phyloP scores from a whole-genome alignment of 768 basidiomycete genomes.

The Austroboletus eburneus region DNA sequence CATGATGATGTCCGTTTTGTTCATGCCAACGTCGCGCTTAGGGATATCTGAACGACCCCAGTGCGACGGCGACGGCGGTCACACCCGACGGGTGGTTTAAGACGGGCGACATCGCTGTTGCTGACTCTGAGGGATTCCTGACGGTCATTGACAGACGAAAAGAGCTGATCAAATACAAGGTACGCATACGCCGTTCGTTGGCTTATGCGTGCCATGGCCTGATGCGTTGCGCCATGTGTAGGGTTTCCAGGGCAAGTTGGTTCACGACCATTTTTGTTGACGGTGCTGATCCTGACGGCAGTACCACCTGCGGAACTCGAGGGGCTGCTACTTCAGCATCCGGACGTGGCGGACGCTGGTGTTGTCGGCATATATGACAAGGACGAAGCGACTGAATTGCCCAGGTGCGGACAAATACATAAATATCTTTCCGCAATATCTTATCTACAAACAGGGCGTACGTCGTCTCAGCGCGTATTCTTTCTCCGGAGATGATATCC shows the following conservation, averaged over 20 bases:
- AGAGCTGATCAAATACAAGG: slow-evolving; percentile 77
- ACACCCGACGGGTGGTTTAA: slow-evolving; percentile 80
- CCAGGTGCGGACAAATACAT: slow-evolving; percentile 40
- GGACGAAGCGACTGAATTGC: slow-evolving; percentile 76
- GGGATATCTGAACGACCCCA: slow-evolving; percentile 74
- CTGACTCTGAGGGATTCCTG: slow-evolving; percentile 68
- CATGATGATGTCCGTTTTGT: no score
- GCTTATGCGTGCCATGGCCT: neutral
- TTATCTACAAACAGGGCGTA: slow-evolving; percentile 46
- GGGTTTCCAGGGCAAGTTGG: slow-evolving; percentile 67
- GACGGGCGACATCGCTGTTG: slow-evolving; percentile 76
- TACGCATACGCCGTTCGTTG: neutral
- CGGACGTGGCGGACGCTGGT: slow-evolving; percentile 71
- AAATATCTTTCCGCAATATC: no score
- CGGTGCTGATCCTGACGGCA: slow-evolving; percentile 28
- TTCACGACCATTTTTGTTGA: neutral
- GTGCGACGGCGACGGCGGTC: slow-evolving; percentile 66
- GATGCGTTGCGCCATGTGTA: slow-evolving; percentile 27
- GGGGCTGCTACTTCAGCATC: slow-evolving; percentile 66
- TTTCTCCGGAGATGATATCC: slow-evolving; percentile 15
- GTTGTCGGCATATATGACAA: slow-evolving; percentile 73
- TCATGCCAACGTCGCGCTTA: slow-evolving; percentile 17
- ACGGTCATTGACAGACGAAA: slow-evolving; percentile 72
- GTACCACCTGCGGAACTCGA: slow-evolving; percentile 89
- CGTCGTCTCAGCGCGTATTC: slow-evolving; percentile 33